These are phyloP conservation scores for Knoxia roxburghii DNA, from an alignment of 257 asterid genomes.

Conservation along the genomic window DNA sequence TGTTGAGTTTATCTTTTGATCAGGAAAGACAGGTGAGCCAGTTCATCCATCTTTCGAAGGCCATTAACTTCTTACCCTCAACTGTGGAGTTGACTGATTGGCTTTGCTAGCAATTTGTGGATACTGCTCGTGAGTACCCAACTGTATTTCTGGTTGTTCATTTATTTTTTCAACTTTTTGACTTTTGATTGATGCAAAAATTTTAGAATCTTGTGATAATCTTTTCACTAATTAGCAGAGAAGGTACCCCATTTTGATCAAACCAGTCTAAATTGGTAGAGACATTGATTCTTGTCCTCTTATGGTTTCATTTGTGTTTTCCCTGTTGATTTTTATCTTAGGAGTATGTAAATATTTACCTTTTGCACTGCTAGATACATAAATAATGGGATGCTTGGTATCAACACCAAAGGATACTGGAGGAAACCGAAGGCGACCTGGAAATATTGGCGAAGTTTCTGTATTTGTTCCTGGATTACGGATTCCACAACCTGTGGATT, in stretches of 20 bases:
- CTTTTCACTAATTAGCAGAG: not conserved
- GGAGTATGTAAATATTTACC: conserved; percentile 14
- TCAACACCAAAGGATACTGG: conserved; percentile 71
- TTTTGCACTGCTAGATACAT: conserved; percentile 27
- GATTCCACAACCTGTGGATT: conserved; percentile 80
- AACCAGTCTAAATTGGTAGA: not conserved
- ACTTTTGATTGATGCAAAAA: conserved; percentile 19
- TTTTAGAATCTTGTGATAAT: conserved; percentile 32
- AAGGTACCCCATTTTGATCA: not conserved
- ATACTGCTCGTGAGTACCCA: conserved; percentile 50
- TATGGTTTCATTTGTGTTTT: not conserved
- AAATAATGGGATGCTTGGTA: conserved; percentile 79
- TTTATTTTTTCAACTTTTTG: conserved; percentile 34
- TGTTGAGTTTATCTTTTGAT: conserved; percentile 31
- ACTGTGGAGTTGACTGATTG: conserved; percentile 16
- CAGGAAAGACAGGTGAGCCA: conserved; percentile 40
- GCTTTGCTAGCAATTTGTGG: conserved; percentile 23
- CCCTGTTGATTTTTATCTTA: conserved; percentile 7
- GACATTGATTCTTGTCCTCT: not conserved
- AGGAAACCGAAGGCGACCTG: conserved; percentile 78
- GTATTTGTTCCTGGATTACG: conserved; percentile 91
- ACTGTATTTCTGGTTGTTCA: conserved; percentile 60
- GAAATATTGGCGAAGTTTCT: conserved; percentile 84
- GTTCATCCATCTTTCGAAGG: conserved; percentile 17
- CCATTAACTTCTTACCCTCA: conserved; percentile 5